Percentiles rank a stretch among this genome's conserved stretches.
Evolutionary conservation across 1,284 basidiomycete species (phyloP).

Genomic region (Trichosporon ovoides): DNA sequence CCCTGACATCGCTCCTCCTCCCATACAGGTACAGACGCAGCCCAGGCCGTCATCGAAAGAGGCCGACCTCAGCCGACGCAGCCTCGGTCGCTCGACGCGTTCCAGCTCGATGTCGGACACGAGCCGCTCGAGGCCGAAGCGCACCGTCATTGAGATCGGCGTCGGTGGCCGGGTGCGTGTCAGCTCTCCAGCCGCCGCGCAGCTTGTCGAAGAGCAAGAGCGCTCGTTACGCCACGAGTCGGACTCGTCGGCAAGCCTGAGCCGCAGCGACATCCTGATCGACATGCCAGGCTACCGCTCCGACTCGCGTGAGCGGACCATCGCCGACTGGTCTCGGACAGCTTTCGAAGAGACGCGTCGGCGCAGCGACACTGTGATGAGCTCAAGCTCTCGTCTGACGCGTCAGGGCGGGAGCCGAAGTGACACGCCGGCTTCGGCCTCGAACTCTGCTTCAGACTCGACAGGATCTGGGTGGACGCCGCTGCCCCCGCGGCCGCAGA

Average conservation of each 20-base stretch:
- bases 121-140: not conserved
- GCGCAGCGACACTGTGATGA: not conserved
- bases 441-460: not conserved
- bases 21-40: too few relatives aligned
- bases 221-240: not conserved
- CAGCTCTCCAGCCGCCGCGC: not conserved
- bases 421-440: not conserved
- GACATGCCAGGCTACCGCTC: not conserved
- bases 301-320: not conserved
- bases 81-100: too few relatives aligned
- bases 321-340: not conserved
- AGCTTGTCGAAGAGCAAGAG: not conserved
- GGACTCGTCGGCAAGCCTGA: not conserved
- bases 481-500: not conserved
- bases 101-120: too few relatives aligned
- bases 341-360: not conserved
- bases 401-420: not conserved
- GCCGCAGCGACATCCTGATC: not conserved
- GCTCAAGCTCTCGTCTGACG: not conserved
- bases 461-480: not conserved
- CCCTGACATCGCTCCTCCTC: not conserved
- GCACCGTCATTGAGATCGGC: not conserved
- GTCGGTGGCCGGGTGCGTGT: not conserved
- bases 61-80: too few relatives aligned
- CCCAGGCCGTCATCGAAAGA: too few relatives aligned